Conservation (phyloP, 106 monocot genomes). For the Phalaenopsis equestris region DNA sequence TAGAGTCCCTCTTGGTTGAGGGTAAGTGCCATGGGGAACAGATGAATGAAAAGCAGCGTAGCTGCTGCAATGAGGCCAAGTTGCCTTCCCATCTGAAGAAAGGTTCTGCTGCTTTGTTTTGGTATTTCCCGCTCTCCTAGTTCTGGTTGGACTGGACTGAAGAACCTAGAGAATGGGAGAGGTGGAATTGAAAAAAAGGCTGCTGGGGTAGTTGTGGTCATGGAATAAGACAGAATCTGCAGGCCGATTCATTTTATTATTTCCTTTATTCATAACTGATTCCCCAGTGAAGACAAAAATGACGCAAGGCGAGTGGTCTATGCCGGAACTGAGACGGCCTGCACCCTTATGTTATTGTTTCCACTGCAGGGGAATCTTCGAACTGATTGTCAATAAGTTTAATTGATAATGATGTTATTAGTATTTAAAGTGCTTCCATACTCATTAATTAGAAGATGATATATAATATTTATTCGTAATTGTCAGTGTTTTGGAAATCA, state of each 20-base stretch:
- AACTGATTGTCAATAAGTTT: no score
- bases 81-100: not conserved
- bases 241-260: not conserved
- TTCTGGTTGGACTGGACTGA: not conserved
- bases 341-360: no score
- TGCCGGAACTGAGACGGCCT: no score
- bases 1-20: slow-evolving; percentile 19
- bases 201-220: not conserved
- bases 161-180: not conserved
- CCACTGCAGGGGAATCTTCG: no score
- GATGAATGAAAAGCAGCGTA: not conserved
- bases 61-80: not conserved
- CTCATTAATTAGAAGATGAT: no score
- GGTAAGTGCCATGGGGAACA: not conserved
- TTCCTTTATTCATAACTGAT: not conserved
- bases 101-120: not conserved
- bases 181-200: not conserved
- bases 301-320: not conserved
- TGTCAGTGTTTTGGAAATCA: no score
- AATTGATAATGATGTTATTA: no score
- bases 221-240: not conserved
- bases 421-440: no score
- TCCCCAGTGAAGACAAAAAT: not conserved
- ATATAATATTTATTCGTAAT: no score
- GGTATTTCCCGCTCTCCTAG: not conserved